These are phyloP conservation scores for Mesembryanthemum crystallinum DNA, from an alignment of 148 eudicot genomes.

Conservation along the genomic window DNA sequence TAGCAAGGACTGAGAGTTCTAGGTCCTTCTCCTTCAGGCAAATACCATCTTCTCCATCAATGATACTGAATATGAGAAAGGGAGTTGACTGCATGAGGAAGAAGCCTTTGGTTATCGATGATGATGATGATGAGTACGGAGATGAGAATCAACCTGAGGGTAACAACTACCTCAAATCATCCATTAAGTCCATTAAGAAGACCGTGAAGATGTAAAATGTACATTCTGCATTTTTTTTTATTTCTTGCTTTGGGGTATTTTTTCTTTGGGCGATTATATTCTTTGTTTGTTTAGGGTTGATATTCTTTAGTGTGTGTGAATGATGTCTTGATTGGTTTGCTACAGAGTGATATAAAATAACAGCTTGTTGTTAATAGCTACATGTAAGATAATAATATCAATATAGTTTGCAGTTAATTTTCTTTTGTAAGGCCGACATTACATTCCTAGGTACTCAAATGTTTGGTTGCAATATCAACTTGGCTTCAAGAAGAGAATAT, in stretches of 20 bases:
- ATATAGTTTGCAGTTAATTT: too few relatives aligned
- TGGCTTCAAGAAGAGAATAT: not conserved
- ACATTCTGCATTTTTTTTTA: not conserved
- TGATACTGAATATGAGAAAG: conserved; percentile 74
- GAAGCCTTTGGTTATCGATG: conserved; percentile 62
- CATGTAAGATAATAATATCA: conserved; percentile 14
- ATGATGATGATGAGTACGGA: conserved; percentile 40
- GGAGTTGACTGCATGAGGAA: conserved; percentile 83
- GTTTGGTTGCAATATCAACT: not conserved
- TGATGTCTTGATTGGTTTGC: conserved; percentile 19
- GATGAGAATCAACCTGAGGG: conserved; percentile 31
- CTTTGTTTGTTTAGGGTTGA: conserved; percentile 16
- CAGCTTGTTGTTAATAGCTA: conserved; percentile 46
- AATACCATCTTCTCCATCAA: conserved; percentile 85
- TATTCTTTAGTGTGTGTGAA: conserved; percentile 27
- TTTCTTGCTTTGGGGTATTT: not conserved
- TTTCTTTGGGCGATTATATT: not conserved
- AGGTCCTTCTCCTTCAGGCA: conserved; percentile 61
- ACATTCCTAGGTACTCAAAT: not conserved
- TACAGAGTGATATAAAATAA: conserved; percentile 36
- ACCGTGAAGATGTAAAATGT: conserved; percentile 49
- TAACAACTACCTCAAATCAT: conserved; percentile 51
- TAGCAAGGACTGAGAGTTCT: conserved; percentile 67
- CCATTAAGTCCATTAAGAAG: conserved; percentile 64
- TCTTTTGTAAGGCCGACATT: too few relatives aligned